phyloP scores from a whole-genome alignment of 1,139 yeast species.

The Protomyces inundatus region DNA sequence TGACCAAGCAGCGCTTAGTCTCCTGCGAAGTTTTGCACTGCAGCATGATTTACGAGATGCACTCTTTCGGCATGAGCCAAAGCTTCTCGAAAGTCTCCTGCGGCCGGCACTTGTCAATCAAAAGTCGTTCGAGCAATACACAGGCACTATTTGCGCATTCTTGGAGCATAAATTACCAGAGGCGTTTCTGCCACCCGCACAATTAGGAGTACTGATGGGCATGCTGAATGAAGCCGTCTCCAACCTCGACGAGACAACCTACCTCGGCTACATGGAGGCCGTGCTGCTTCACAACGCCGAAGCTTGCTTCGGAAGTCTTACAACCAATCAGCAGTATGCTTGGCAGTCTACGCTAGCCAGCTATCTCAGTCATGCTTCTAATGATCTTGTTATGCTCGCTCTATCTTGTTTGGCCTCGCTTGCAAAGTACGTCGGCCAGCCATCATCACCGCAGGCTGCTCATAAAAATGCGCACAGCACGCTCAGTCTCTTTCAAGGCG shows the following conservation, averaged over 20 bases:
- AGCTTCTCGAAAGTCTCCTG: background rate
- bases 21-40: background rate
- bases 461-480: background rate
- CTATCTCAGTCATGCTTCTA: background rate
- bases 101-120: slow-evolving; percentile 3
- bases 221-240: slow-evolving; percentile 1
- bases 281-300: background rate
- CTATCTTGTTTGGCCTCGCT: slow-evolving; percentile 13
- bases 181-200: background rate
- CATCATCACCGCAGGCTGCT: background rate
- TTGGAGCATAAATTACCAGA: background rate
- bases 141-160: background rate
- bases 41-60: background rate
- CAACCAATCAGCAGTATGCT: background rate
- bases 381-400: background rate
- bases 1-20: background rate
- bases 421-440: background rate
- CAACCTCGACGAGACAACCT: background rate
- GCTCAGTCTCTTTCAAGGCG: background rate
- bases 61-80: background rate
- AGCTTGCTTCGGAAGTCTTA: background rate
- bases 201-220: background rate
- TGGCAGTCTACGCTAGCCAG: slow-evolving; percentile 9
- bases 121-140: slow-evolving; percentile 3
- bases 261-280: background rate